phyloP scores from a whole-genome alignment of 495 filamentous ascomycete genomes.

The Hypoxylon perforatum region DNA sequence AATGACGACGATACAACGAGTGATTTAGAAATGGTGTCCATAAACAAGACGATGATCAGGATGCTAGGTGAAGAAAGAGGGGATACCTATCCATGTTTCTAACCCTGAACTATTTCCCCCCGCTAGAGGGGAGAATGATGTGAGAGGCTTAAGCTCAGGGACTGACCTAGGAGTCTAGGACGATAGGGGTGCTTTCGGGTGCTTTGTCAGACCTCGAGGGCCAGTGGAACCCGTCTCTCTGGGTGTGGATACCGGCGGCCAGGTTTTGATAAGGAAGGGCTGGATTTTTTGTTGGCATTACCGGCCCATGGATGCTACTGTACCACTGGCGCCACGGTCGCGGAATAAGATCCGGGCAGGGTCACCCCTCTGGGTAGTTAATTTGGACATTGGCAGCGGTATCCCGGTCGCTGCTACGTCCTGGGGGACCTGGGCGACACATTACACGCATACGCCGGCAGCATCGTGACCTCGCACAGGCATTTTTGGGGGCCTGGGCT shows the following conservation, averaged over 20 bases:
- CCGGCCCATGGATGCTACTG: conserved; percentile 30
- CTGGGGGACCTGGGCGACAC: conserved; percentile 39
- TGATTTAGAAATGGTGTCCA: not conserved
- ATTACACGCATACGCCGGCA: conserved; percentile 40
- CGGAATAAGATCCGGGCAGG: conserved; percentile 34
- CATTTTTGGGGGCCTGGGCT: conserved; percentile 17
- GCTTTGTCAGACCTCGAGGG: conserved; percentile 16
- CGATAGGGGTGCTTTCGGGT: conserved; percentile 21
- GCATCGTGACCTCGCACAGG: conserved; percentile 36
- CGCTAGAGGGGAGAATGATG: conserved; percentile 12
- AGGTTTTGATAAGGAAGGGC: conserved; percentile 35
- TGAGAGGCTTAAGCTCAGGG: conserved; percentile 7
- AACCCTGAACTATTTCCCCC: conserved; percentile 8
- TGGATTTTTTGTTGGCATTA: conserved; percentile 38
- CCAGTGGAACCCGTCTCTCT: conserved; percentile 11
- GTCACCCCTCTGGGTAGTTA: conserved; percentile 29
- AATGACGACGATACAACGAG: not conserved
- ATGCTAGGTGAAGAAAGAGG: not conserved
- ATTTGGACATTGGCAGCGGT: conserved; percentile 45
- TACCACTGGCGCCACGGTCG: conserved; percentile 29
- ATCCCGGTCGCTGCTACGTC: conserved; percentile 39
- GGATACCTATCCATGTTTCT: conserved; percentile 3
- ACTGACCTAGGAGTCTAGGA: not conserved
- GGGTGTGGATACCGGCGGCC: conserved; percentile 37
- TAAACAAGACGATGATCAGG: not conserved